Conservation (phyloP, 805 yeast species). For the Pichia pseudocactophila region DNA sequence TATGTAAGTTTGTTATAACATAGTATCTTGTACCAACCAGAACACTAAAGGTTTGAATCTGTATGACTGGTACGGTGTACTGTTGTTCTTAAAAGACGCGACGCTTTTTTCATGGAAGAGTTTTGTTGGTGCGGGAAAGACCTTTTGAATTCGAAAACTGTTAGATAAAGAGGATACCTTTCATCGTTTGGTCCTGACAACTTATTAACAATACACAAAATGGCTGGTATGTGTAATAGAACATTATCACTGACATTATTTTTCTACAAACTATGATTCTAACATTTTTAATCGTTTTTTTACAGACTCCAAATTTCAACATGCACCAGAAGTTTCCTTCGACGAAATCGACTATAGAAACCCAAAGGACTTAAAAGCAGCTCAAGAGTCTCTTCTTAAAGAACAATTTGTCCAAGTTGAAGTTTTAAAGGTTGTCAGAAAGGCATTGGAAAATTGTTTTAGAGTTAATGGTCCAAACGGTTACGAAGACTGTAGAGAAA, state of each 20-base stretch:
- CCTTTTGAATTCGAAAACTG: no score
- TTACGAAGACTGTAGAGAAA: slow-evolving; percentile 70
- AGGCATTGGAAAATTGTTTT: slow-evolving; percentile 68
- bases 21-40: no score
- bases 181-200: no score
- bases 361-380: slow-evolving; percentile 50
- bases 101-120: no score
- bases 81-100: no score
- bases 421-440: slow-evolving; percentile 59
- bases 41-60: no score
- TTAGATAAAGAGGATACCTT: no score
- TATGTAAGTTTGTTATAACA: no score
- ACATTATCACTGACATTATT: not conserved
- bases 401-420: slow-evolving; percentile 72
- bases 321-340: slow-evolving; percentile 68
- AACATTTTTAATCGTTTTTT: not conserved
- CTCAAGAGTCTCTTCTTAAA: slow-evolving; percentile 70
- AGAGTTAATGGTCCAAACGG: slow-evolving; percentile 54
- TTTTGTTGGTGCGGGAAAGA: no score
- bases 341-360: slow-evolving; percentile 75
- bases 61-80: no score
- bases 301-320: slow-evolving; percentile 17
- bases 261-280: not conserved
- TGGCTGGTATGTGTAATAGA: slow-evolving; percentile 6
- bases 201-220: not conserved